phyloP scores from a whole-genome alignment of 176 grass and related monocot genomes.

The Pharus latifolius region DNA sequence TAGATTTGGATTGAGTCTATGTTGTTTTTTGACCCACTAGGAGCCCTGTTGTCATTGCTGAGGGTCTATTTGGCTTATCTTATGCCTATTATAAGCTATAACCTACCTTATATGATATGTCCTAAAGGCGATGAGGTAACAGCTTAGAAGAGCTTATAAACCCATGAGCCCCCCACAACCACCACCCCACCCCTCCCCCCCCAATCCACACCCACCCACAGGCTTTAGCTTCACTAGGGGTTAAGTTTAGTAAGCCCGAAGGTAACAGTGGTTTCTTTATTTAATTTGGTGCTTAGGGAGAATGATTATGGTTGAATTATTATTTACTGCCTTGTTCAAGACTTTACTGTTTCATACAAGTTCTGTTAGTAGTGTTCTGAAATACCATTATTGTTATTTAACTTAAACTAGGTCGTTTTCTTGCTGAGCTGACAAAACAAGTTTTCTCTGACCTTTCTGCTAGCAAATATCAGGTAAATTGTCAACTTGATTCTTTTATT shows the following conservation, averaged over 20 bases:
- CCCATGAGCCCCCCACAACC: background rate
- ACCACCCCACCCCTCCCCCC: too few relatives aligned
- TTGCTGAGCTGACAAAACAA: slow-evolving; percentile 88
- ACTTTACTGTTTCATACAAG: background rate
- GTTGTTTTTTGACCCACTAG: too few relatives aligned
- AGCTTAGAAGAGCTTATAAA: slow-evolving; percentile 1
- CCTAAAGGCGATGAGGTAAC: background rate
- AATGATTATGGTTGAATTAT: slow-evolving; percentile 15
- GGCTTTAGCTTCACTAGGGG: background rate
- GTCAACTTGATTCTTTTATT: background rate
- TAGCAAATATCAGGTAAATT: slow-evolving; percentile 95
- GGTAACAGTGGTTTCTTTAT: background rate
- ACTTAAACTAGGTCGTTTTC: slow-evolving; percentile 67
- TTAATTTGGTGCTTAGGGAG: background rate
- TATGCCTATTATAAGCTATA: background rate
- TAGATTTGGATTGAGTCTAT: too few relatives aligned
- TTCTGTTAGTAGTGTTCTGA: background rate
- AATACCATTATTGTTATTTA: slow-evolving; percentile 9
- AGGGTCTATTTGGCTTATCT: background rate
- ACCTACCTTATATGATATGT: background rate
- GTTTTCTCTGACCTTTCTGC: slow-evolving; percentile 89
- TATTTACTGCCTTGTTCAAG: background rate
- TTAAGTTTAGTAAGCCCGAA: background rate
- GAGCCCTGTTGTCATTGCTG: too few relatives aligned
- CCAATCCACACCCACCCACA: too few relatives aligned